These are phyloP conservation scores for Salisapilia sapeloensis DNA, from an alignment of 352 stramenopile genomes.

Conservation along the genomic window DNA sequence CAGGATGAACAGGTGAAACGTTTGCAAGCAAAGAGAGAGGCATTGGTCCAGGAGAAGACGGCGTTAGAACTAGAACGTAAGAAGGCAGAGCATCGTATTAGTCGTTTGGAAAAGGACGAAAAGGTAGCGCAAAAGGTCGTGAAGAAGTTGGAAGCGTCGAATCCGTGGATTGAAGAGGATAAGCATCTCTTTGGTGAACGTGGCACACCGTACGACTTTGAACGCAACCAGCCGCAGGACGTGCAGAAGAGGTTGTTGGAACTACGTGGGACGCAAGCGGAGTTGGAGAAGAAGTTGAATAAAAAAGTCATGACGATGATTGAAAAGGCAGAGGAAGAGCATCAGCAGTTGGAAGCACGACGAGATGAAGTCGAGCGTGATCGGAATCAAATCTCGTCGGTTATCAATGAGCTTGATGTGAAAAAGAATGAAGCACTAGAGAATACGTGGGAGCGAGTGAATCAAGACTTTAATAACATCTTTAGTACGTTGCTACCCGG, in stretches of 20 bases:
- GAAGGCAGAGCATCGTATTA: slow-evolving; percentile 88
- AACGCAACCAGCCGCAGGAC: slow-evolving; percentile 65
- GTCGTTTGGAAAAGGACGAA: slow-evolving; percentile 87
- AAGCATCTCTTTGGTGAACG: slow-evolving; percentile 94
- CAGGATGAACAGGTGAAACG: slow-evolving; percentile 86
- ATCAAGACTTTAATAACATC: slow-evolving; percentile 98
- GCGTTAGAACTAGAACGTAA: slow-evolving; percentile 89
- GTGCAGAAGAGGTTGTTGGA: slow-evolving; percentile 79
- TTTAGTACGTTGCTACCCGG: slow-evolving; percentile 97
- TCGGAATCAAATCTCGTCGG: slow-evolving; percentile 97
- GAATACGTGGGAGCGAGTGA: slow-evolving; percentile 98
- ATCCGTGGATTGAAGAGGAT: slow-evolving; percentile 96
- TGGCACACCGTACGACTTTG: slow-evolving; percentile 98
- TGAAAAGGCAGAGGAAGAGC: slow-evolving; percentile 98
- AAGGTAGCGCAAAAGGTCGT: slow-evolving; percentile 82
- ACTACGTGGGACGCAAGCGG: slow-evolving; percentile 87
- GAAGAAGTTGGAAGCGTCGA: slow-evolving; percentile 83
- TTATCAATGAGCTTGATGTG: slow-evolving; percentile 98
- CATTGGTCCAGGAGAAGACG: slow-evolving; percentile 73
- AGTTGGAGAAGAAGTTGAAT: slow-evolving; percentile 97
- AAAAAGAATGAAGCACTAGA: slow-evolving; percentile 97
- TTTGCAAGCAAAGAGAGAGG: slow-evolving; percentile 64
- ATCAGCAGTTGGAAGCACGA: slow-evolving; percentile 96
- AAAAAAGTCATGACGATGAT: slow-evolving; percentile 99
- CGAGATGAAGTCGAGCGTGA: slow-evolving; percentile 97